Base-by-base conservation (phyloP, 2,329 filamentous ascomycete genomes). In the Sphaceloma murrayae region DNA sequence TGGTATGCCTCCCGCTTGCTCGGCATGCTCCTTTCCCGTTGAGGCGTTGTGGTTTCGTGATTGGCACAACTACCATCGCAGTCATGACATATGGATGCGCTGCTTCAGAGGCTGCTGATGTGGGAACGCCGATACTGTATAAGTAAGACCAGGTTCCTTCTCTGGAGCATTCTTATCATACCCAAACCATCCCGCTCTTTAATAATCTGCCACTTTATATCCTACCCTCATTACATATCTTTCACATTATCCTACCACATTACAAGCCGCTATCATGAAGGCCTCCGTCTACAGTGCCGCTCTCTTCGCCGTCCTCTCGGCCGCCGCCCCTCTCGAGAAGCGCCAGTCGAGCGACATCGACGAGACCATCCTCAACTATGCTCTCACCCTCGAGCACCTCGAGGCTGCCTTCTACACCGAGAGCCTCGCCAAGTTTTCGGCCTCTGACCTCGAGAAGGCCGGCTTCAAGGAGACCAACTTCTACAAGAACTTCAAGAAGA, bases 381-480 rank as follows among this genome's bases (percentile, higher is more conserved):
- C 65, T 4, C 53, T 67, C 19, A 67, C 65, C 4, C 63, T 67
- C 2, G 65, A 68, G 55, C 62, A 67, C 52, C 57, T 67, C 21
- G 79, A 83, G 61, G 64, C 74, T 49, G 67, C 66, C 45, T 82
- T 82, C 63, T 83, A 83, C 62, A 62, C 65, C 27, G 57, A 78
- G 38, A 78, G 72, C 27, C 65, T 82, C 3, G 58, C 64, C 47
- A 77, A 75, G 53, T 82, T 73, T 64, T 69, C 67, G 21, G 58
- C 68, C 48, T 50, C 56, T 1, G 66, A 77, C 51, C 80, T 80
- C 55, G 53, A 62, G 19, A 61, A 58, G 22, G 74, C 73, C 34
- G 74, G 74, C 10, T 71, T 53, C 34, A 50, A 68, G 54, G 58
- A 68, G 40, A 53, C 63, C 0, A 60, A 62, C 3, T 74, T 77